Percentiles rank a stretch among this genome's conserved stretches.
These are phyloP conservation scores for Pachyrhizus erosus DNA, from an alignment of 306 rosid species.

Conservation along the genomic window DNA sequence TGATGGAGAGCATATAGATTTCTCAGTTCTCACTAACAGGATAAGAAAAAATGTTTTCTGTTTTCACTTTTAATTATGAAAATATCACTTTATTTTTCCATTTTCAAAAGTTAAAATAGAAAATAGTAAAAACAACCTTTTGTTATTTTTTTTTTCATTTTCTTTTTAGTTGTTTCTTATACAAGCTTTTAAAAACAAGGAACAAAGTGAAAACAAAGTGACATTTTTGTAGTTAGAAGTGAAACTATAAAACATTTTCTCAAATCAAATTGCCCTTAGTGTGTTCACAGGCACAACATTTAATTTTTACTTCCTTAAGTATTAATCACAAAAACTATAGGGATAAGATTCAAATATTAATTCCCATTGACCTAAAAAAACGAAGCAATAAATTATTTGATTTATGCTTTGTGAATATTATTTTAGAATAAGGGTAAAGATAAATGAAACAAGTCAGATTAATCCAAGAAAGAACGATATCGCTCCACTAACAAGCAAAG, in stretches of 20 bases:
- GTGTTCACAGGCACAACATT: not conserved
- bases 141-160: not conserved
- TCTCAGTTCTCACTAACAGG: not conserved
- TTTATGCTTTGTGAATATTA: not conserved
- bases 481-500: not conserved
- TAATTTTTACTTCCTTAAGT: not conserved
- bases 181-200: not conserved
- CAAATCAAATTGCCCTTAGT: not conserved
- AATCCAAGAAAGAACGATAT: not conserved
- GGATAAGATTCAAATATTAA: not conserved
- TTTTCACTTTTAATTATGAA: not conserved
- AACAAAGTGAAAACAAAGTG: not conserved
- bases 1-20: constrained; percentile 16
- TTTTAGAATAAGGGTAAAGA: not conserved
- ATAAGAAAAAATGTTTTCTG: not conserved
- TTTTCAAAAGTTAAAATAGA: not conserved
- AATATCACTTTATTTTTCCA: not conserved
- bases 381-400: not conserved
- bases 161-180: not conserved
- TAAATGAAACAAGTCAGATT: not conserved
- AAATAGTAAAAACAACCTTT: not conserved
- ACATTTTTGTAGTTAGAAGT: not conserved
- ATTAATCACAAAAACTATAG: constrained; percentile 6
- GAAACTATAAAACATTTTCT: not conserved
- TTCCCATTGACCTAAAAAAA: not conserved